phyloP scores from a whole-genome alignment of 139 green algal genomes.

The Micromonas commoda region DNA sequence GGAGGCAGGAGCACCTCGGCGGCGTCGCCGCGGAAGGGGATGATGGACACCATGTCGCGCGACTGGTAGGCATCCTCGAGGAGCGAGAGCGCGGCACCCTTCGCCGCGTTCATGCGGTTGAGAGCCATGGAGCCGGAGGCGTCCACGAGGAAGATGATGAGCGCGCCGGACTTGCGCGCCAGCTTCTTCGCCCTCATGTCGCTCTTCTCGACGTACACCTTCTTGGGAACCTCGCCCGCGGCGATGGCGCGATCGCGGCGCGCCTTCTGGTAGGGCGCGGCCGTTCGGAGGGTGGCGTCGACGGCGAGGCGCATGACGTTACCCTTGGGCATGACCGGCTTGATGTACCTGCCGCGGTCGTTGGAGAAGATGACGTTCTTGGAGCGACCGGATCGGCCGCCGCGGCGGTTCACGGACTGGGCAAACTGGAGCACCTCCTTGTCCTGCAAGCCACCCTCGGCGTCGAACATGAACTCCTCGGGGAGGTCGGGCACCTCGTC shows the following conservation, averaged over 20 bases:
- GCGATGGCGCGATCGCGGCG: slow-evolving; percentile 41
- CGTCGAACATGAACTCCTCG: slow-evolving; percentile 98
- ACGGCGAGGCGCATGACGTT: slow-evolving; percentile 87
- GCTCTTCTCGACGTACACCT: slow-evolving; percentile 92
- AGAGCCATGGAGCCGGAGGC: slow-evolving; percentile 88
- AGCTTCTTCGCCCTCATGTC: slow-evolving; percentile 96
- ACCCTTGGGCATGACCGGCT: slow-evolving; percentile 95
- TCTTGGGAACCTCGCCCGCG: slow-evolving; percentile 31
- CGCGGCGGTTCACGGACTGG: slow-evolving; percentile 78
- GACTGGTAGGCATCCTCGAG: slow-evolving; percentile 86
- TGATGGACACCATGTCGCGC: slow-evolving; percentile 91
- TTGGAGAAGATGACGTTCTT: slow-evolving; percentile 96
- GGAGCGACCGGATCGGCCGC: slow-evolving; percentile 77
- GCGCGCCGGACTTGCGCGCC: slow-evolving; percentile 78
- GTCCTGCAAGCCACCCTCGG: slow-evolving; percentile 91
- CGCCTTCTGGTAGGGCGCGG: slow-evolving; percentile 87
- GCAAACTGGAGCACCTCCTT: slow-evolving; percentile 84
- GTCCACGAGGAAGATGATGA: slow-evolving; percentile 54
- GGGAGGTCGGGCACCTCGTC: slow-evolving; percentile 75
- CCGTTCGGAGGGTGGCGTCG: slow-evolving; percentile 89
- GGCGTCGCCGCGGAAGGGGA: slow-evolving; percentile 96
- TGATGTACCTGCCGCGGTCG: slow-evolving; percentile 82
- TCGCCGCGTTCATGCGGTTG: slow-evolving; percentile 96
- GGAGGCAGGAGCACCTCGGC: slow-evolving; percentile 96
- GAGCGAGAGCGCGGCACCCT: slow-evolving; percentile 91